Evolutionary conservation across 2,329 filamentous ascomycete species (phyloP), one percentile per base, ranked within the genome.

Genomic region (Capronia coronata): DNA sequence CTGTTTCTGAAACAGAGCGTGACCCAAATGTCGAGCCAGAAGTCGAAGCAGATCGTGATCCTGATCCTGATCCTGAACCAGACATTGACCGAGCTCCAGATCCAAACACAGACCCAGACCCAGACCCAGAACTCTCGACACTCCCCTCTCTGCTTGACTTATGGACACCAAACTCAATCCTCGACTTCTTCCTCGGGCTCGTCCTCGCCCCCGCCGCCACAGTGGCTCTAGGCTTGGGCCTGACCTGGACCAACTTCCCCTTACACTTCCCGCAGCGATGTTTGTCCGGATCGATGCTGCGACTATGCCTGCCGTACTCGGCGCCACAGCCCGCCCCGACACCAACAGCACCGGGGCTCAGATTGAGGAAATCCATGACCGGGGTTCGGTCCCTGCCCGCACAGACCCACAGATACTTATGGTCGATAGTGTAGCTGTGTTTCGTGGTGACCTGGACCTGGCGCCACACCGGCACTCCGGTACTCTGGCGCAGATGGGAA

Each of bases 331-430:
- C 66, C n/a, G n/a, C n/a, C n/a, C n/a, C n/a, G n/a, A n/a, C n/a
- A n/a, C n/a, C n/a, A n/a, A n/a, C n/a, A n/a, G n/a, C 49, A 2
- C 54, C 52, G 5, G 53, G 46, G 4, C 45, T 44, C 14, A 55
- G 22, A 23, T 61, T 53, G 18, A 61, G 48, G 16, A 51, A 51
- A 3, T 54, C 47, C 46, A 48, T 53, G 11, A 45, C 48, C 19
- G 41, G 44, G 6, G 41, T 63, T 19, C 19, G 39, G 9, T 57
- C 51, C 14, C 52, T 38, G 2, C 59, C 59, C 16, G 40, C 70
- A 64, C 91, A 97, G 35, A 77, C 73, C 91, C 93, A 97, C 16
- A 90, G 70, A 64, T 91, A 98, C 70, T 91, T 94, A 71, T 87
- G 95, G 59, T 90, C 84, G 62, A 97, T 97, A 43, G 83, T 78